phyloP scores from a whole-genome alignment of 306 rosid species.

The Trichosanthes truncata region DNA sequence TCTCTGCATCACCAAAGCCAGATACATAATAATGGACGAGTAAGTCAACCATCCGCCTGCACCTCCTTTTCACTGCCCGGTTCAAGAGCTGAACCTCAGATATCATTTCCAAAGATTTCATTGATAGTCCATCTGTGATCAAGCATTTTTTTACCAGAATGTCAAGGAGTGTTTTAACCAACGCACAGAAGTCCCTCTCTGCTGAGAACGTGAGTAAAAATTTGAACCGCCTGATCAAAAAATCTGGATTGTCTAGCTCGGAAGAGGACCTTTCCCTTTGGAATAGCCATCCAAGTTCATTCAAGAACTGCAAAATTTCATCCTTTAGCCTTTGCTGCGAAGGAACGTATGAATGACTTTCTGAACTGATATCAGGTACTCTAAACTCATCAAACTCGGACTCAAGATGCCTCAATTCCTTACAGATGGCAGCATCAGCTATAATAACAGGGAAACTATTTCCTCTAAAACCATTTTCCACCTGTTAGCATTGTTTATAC shows the following conservation, averaged over 20 bases:
- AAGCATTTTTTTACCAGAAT: constrained; percentile 41
- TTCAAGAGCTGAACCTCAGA: constrained; percentile 63
- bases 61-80: constrained; percentile 75
- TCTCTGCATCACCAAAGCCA: constrained; percentile 21
- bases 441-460: constrained; percentile 73
- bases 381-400: constrained; percentile 45
- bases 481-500: constrained; percentile 36
- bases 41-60: constrained; percentile 57
- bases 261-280: constrained; percentile 44
- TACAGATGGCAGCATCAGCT: constrained; percentile 68
- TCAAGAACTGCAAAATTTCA: constrained; percentile 63
- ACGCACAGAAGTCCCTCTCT: constrained; percentile 57
- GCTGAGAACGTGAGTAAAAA: constrained; percentile 65
- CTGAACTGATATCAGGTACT: constrained; percentile 37
- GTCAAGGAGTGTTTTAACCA: constrained; percentile 66
- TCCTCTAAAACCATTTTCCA: constrained; percentile 85
- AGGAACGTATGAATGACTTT: constrained; percentile 31
- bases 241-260: constrained; percentile 31
- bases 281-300: constrained; percentile 94
- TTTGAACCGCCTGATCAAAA: constrained; percentile 58
- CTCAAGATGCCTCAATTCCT: constrained; percentile 62
- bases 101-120: constrained; percentile 47
- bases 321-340: constrained; percentile 54
- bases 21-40: constrained; percentile 47
- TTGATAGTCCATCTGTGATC: constrained; percentile 37